Conservation (phyloP, 805 yeast species). For the Candida taoyuanica region DNA sequence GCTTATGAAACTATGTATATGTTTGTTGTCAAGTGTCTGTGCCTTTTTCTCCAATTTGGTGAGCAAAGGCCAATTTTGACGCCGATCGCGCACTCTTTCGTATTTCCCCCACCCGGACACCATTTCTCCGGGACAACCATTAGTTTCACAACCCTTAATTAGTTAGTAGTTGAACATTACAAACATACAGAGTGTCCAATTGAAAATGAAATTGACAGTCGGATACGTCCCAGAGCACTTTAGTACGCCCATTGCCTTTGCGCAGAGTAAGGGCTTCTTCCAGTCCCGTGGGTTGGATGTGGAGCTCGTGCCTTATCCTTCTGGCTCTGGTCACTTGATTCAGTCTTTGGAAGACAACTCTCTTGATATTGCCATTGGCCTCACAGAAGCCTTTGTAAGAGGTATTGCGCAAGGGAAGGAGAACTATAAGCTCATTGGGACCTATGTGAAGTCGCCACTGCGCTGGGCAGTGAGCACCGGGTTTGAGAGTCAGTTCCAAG, state of each 20-base stretch:
- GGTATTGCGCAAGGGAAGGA: slow-evolving; percentile 56
- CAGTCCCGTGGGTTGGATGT: slow-evolving; percentile 45
- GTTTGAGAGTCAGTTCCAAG: slow-evolving; percentile 49
- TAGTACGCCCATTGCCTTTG: slow-evolving; percentile 79
- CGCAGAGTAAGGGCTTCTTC: slow-evolving; percentile 55
- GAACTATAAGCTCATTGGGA: slow-evolving; percentile 64
- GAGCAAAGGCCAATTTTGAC: too few relatives aligned
- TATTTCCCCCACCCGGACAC: slow-evolving; percentile 16
- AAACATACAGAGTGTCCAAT: too few relatives aligned
- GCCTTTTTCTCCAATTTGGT: not conserved
- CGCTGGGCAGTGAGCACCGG: slow-evolving; percentile 93
- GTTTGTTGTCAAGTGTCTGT: not conserved
- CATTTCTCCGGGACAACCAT: too few relatives aligned
- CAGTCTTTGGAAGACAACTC: slow-evolving; percentile 59
- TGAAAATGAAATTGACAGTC: slow-evolving; percentile 41
- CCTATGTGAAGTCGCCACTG: slow-evolving; percentile 81
- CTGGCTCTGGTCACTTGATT: slow-evolving; percentile 87
- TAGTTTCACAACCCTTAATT: not conserved
- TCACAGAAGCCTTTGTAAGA: slow-evolving; percentile 87
- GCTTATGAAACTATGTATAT: not conserved
- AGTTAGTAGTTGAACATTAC: not conserved
- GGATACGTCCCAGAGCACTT: slow-evolving; percentile 93
- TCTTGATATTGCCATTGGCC: slow-evolving; percentile 79
- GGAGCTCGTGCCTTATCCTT: slow-evolving; percentile 64
- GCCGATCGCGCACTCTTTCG: too few relatives aligned